Percentiles rank a stretch among this genome's conserved stretches.
phyloP scores from a whole-genome alignment of 2,329 filamentous ascomycete species.

The Sphaerulina populicola region DNA sequence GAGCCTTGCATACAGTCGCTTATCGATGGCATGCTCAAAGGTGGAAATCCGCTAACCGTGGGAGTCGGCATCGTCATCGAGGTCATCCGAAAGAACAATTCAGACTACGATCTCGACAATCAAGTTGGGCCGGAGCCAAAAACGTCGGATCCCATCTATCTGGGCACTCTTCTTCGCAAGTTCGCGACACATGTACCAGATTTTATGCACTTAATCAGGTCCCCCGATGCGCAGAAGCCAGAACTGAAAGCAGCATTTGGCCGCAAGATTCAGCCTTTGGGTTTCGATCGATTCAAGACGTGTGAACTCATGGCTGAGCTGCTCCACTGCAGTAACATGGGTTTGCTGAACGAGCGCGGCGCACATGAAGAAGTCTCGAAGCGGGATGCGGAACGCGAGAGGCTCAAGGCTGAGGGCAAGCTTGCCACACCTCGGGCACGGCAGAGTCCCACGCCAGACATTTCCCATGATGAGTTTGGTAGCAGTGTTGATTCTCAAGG shows the following conservation, averaged over 20 bases:
- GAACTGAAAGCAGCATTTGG: slow-evolving; percentile 82
- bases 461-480: slow-evolving; percentile 39
- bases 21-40: slow-evolving; percentile 84
- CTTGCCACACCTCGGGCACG: slow-evolving; percentile 51
- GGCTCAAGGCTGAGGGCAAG: slow-evolving; percentile 66
- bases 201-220: slow-evolving; percentile 85
- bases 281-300: slow-evolving; percentile 97
- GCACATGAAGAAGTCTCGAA: slow-evolving; percentile 77
- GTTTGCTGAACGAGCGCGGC: slow-evolving; percentile 80
- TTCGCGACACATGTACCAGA: slow-evolving; percentile 88
- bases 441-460: slow-evolving; percentile 49
- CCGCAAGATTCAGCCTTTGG: slow-evolving; percentile 80
- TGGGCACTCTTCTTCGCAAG: slow-evolving; percentile 77
- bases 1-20: slow-evolving; percentile 71
- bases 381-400: slow-evolving; percentile 73
- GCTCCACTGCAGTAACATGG: slow-evolving; percentile 98
- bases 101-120: slow-evolving; percentile 92
- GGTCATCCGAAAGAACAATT: slow-evolving; percentile 98
- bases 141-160: slow-evolving; percentile 91
- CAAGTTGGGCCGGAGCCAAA: slow-evolving; percentile 68
- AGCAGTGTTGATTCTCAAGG: slow-evolving; percentile 47
- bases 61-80: slow-evolving; percentile 97
- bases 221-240: slow-evolving; percentile 62
- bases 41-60: slow-evolving; percentile 88
- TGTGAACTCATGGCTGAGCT: slow-evolving; percentile 98